Evolutionary conservation across 345 rosid genomes (phyloP), one percentile per base, ranked within the genome.

Genomic region (Acer yangbiense): DNA sequence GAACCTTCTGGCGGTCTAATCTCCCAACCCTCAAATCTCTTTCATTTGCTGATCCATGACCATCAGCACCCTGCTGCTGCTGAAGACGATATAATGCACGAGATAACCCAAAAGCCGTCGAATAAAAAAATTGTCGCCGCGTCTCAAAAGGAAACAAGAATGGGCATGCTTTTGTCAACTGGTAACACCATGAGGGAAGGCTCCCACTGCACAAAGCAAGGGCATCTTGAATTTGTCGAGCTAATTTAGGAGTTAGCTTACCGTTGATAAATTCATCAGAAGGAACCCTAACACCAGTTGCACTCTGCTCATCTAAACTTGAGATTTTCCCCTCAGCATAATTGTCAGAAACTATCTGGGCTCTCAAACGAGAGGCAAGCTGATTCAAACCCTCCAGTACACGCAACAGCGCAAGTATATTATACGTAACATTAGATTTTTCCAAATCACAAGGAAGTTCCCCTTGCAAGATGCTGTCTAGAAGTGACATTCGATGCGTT

Each of bases 61-160:
- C 98, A 74, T 97, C 98, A 82, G 97, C 97, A 84, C 99, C 97
- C 86, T 97, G 99, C 83, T 93, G 98, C 92, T 97, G 99, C 88
- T 97, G 99, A 54, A 94, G 94, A 73, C 98, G 99, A 82, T 89
- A 84, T 80, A 97, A 84, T 27, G 99, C 99, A 75, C 99, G 98
- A 61, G 99, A 97, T 78, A 97, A 82, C 76, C 99, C 99, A 87
- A 97, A 97, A 76, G 98, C 98, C 76, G 99, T 97, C 27, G 99
- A 94, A 80, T 93, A 91, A 80, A 97, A 97, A 82, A 93, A 97
- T 77, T 97, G 99, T 73, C 99, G 82, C 23, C 98, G 94, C 4
- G 91, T 97, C 87, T 97, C 98, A 84, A 97, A 97, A 55, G 99
- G 99, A 85, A 97, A 97, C 86, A 97, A 86, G 78, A 94, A 97